phyloP scores from a whole-genome alignment of 768 basidiomycete genomes.

The Lactarius sanguifluus region DNA sequence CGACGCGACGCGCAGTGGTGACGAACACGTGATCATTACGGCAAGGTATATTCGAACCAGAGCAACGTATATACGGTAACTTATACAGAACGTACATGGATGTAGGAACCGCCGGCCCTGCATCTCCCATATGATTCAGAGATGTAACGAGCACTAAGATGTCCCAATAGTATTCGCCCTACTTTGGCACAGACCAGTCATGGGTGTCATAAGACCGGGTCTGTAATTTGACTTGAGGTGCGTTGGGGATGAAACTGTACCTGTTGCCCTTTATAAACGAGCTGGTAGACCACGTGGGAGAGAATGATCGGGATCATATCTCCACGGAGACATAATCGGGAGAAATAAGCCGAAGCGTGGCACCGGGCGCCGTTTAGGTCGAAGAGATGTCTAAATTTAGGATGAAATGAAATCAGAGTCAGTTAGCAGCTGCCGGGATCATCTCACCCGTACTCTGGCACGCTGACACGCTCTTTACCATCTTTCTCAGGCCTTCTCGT shows the following conservation, averaged over 20 bases:
- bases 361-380: neutral
- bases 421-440: no score
- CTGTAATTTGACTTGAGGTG: slow-evolving; percentile 33
- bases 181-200: slow-evolving; percentile 30
- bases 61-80: no score
- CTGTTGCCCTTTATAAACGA: neutral
- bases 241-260: neutral
- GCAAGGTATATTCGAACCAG: neutral
- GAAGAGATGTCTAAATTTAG: neutral
- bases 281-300: neutral
- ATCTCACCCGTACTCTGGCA: neutral
- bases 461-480: neutral
- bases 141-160: slow-evolving; percentile 27
- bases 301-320: neutral
- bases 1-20: slow-evolving; percentile 7
- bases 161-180: slow-evolving; percentile 29
- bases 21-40: neutral
- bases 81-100: neutral
- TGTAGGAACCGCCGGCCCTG: slow-evolving; percentile 31
- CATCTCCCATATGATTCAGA: slow-evolving; percentile 16
- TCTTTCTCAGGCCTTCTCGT: neutral
- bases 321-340: neutral
- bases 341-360: neutral
- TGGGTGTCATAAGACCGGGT: slow-evolving; percentile 11
- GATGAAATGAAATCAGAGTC: no score